These are phyloP conservation scores for Colletotrichum lupini DNA, from an alignment of 2,329 filamentous ascomycete genomes.

Conservation along the genomic window DNA sequence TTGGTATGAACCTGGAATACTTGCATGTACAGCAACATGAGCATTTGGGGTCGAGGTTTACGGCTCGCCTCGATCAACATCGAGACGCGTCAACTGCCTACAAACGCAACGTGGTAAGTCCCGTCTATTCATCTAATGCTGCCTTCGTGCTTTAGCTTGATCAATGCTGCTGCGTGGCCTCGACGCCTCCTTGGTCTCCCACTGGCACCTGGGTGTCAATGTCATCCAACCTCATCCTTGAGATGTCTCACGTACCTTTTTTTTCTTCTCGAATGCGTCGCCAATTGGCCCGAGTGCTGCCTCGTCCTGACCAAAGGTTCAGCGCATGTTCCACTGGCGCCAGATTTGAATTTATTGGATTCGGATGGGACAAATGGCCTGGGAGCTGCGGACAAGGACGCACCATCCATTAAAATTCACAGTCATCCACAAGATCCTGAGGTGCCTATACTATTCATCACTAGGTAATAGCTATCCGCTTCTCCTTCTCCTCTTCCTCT, in stretches of 20 bases:
- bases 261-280: neutral
- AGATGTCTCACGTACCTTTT: slow-evolving; percentile 5
- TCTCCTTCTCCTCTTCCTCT: neutral
- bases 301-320: slow-evolving; percentile 9
- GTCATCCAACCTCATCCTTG: neutral
- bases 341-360: slow-evolving; percentile 6
- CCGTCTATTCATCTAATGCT: neutral
- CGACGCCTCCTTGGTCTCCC: neutral
- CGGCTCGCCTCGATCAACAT: neutral
- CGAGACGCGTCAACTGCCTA: neutral
- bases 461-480: no score
- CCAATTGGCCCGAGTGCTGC: slow-evolving; percentile 28
- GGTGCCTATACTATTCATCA: no score
- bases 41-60: no score
- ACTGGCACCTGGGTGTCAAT: neutral
- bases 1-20: no score
- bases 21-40: no score
- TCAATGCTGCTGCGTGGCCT: neutral
- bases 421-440: neutral
- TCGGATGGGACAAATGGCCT: slow-evolving; percentile 26
- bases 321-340: slow-evolving; percentile 4
- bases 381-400: slow-evolving; percentile 21
- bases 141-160: neutral
- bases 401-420: neutral
- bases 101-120: no score